Evolutionary conservation across 208 protist species (phyloP), one percentile per base, ranked within the genome.

Genomic region (Leishmania amazonensis): DNA sequence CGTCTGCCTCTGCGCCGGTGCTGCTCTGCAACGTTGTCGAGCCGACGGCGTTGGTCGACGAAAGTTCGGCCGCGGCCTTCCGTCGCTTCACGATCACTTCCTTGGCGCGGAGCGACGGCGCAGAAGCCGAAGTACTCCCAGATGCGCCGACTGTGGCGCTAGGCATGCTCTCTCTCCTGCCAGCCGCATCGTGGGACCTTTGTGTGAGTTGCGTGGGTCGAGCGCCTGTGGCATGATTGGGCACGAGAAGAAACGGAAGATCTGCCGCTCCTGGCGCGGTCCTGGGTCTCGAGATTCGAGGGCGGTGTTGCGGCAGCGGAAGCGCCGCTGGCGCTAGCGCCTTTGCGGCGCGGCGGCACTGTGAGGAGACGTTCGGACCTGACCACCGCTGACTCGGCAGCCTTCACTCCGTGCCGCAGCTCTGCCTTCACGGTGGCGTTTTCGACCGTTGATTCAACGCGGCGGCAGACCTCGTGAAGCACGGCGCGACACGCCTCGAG

Each of bases 391-490:
- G n/a, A n/a, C 64, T 86, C 77, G 15, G 90, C 88, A 8, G 74
- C 54, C 38, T 70, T 15, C 42, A 91, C 21, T 1, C 73, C 81
- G 11, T 89, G 82, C 65, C 73, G 85, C 49, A 93, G 87, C 35
- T 91, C 90, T 2, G 54, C 75, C 81, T 85, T 86, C 1, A 76
- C 72, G 54, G 75, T 2, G 40, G 83, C 60, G 70, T 80, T 79
- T 54, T 78, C 74, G 45, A 84, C 70, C 21, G 76, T 78, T 7
- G 78, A 54, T 21, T 87, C 83, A 13, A 86, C 82, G 58, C 79
- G 76, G 49, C 81, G 85, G n/a, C 58, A 81, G 11, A 85, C 75
- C 72, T 88, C 85, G 53, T 81, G 81, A 42, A 88, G 74, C 3
- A 83, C 80, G 3, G 74, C 67, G 9, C 64, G 65, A 45, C 85